Evolutionary conservation across 306 rosid genomes (phyloP).

Genomic region (Dryas drummondii): DNA sequence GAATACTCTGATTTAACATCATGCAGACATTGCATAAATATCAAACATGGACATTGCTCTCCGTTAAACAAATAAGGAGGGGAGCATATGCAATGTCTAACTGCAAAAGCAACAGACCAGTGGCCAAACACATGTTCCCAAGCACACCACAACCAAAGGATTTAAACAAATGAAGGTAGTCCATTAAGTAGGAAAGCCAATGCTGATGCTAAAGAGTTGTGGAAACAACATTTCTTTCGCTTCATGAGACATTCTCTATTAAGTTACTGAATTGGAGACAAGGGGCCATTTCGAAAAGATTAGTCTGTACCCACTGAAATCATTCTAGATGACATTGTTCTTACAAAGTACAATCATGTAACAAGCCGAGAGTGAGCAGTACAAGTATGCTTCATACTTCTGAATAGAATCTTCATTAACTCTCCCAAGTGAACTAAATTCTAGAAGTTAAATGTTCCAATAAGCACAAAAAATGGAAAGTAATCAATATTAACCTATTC

Average conservation of each 20-base stretch:
- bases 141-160: neutral
- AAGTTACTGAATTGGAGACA: neutral
- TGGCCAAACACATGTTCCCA: neutral
- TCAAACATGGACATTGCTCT: neutral
- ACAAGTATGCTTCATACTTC: neutral
- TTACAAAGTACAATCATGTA: neutral
- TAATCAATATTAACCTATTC: neutral
- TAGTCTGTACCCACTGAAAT: neutral
- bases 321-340: neutral
- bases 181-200: neutral
- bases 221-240: neutral
- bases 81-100: neutral
- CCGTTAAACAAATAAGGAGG: neutral
- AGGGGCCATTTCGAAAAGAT: neutral
- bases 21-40: neutral
- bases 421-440: neutral
- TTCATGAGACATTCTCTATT: neutral
- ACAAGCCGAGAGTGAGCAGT: neutral
- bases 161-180: neutral
- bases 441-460: neutral
- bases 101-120: neutral
- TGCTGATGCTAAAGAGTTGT: no score
- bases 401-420: neutral
- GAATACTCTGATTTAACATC: neutral
- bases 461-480: neutral